Evolutionary conservation across 2,329 filamentous ascomycete species (phyloP), one percentile per base, ranked within the genome.

Genomic region (Nakataea oryzae): DNA sequence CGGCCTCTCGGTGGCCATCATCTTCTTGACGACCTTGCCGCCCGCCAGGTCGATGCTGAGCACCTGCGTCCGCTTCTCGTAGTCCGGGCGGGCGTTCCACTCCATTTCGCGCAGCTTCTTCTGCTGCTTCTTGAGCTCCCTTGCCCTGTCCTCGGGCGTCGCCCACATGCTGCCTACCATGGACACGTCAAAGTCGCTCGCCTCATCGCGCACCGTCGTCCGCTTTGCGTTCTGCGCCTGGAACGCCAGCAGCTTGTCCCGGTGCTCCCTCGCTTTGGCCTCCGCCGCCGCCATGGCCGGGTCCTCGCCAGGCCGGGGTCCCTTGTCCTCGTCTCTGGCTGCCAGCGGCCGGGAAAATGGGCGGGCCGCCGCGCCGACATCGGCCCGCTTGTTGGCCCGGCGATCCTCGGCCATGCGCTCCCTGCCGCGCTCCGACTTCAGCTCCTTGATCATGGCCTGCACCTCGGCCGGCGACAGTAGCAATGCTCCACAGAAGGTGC

Each of bases 371-470:
- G 80, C 78, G 4, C 84, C 80, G 7, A 90, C 81, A 14, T 91
- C 89, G 0, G 88, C 81, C 29, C 81, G 82, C 61, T 81, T 84
- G 69, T 93, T 84, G 0, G 83, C 76, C 2, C 85, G 85, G 62
- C 93, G 90, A 73, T 97, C 91, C 2, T 83, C 86, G 0, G 87
- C 86, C 89, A 92, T 92, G 69, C 87, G 89, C 76, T 97, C 93
- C 63, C 88, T 85, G 2, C 93, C 93, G 6, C 93, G 86, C 75
- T 97, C 93, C 61, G 91, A 89, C 54, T 87, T 86, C 14, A 99
- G 80, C 68, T 93, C 87, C 29, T 84, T 82, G 59, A 97, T 89
- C 85, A 99, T 96, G 41, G 83, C 85, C 69, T 96, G 88, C 12
- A 96, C 85, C 62, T 97, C 92, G 3, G 82, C 76, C 0, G 84